Percentiles rank a stretch among this genome's conserved stretches.
These are phyloP conservation scores for Aureobasidium sp. DNA, from an alignment of 2,329 filamentous ascomycete species.

Conservation along the genomic window DNA sequence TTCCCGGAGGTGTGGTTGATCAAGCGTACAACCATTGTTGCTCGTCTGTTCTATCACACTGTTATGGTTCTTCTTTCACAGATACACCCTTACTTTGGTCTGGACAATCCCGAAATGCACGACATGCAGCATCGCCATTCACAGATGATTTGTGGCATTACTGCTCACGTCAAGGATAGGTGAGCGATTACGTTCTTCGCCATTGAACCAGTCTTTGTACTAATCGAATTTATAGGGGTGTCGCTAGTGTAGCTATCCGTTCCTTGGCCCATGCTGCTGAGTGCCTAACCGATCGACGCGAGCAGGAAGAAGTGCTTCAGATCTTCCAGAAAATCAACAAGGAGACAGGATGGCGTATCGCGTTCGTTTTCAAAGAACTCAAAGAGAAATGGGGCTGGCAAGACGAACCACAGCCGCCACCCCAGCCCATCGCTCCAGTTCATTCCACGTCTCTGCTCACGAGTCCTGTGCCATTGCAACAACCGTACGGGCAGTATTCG, in stretches of 20 bases:
- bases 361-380: conserved; percentile 62
- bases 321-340: conserved; percentile 68
- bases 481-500: conserved; percentile 17
- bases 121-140: conserved; percentile 64
- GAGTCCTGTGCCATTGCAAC: conserved; percentile 14
- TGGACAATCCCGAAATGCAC: conserved; percentile 58
- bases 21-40: conserved; percentile 72
- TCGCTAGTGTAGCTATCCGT: conserved; percentile 69
- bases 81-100: conserved; percentile 60
- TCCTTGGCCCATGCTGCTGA: conserved; percentile 71
- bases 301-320: conserved; percentile 72
- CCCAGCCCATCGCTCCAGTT: conserved; percentile 21
- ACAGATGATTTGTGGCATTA: conserved; percentile 80
- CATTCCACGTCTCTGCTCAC: conserved; percentile 15
- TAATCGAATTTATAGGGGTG: conserved; percentile 40
- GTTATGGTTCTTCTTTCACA: conserved; percentile 73
- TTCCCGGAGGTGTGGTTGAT: conserved; percentile 89
- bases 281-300: conserved; percentile 56
- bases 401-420: conserved; percentile 26
- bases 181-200: conserved; percentile 22
- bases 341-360: conserved; percentile 71
- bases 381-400: conserved; percentile 72
- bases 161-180: conserved; percentile 73
- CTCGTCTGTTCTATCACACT: conserved; percentile 81
- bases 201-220: conserved; percentile 6